These are phyloP conservation scores for Epichloe scottii DNA, from an alignment of 2,329 filamentous ascomycete genomes.

Conservation along the genomic window DNA sequence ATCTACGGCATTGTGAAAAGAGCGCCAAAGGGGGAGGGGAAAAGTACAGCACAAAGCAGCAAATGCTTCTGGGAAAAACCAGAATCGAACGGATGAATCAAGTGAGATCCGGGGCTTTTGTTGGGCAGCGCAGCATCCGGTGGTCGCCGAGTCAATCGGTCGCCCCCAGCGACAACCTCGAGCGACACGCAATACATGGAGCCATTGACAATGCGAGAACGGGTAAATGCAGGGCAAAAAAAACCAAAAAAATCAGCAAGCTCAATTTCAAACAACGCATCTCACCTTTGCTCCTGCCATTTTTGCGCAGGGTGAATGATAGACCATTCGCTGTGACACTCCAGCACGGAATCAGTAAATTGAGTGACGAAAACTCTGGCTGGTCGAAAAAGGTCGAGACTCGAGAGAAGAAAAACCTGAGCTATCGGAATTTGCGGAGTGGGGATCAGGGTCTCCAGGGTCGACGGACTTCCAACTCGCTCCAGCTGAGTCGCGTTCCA, in stretches of 20 bases:
- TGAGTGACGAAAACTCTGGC: neutral
- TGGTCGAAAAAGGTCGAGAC: neutral
- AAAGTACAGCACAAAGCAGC: neutral
- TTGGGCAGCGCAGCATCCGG: neutral
- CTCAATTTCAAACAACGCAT: neutral
- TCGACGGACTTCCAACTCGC: no score
- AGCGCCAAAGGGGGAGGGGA: neutral
- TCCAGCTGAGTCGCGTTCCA: no score
- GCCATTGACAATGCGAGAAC: neutral
- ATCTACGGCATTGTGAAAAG: neutral
- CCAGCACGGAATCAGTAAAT: slow-evolving; percentile 1
- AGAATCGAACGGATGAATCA: neutral
- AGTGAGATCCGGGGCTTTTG: neutral
- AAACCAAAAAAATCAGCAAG: neutral
- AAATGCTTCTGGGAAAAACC: neutral
- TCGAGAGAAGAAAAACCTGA: slow-evolving; percentile 2
- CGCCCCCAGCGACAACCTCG: slow-evolving; percentile 3
- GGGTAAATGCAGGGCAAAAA: neutral
- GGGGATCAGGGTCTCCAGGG: neutral
- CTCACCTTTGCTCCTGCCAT: slow-evolving; percentile 14
- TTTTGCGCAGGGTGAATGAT: neutral
- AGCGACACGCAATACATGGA: neutral
- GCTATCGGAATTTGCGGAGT: neutral
- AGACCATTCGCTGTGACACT: neutral
- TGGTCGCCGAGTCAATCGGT: neutral